A percentile compares a stretch with the other conserved stretches of the same genome.
Conservation (phyloP, 169 alveolate species). For the Plasmodium blacklocki region DNA sequence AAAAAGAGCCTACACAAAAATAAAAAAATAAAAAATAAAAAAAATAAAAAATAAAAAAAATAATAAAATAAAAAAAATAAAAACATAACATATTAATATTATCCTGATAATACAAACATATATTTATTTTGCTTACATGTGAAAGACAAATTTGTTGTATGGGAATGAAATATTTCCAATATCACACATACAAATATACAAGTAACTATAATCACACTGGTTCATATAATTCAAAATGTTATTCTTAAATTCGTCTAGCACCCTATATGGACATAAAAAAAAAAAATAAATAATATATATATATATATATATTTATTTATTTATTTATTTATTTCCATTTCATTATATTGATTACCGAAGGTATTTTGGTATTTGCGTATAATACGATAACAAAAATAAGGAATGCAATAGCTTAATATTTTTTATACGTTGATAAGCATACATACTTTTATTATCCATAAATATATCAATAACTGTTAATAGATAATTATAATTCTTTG, state of each 20-base stretch:
- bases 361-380: constrained; percentile 56
- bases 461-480: constrained; percentile 53
- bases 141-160: constrained; percentile 46
- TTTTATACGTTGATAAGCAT: constrained; percentile 56
- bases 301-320: not conserved
- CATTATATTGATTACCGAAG: constrained; percentile 2
- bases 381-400: constrained; percentile 46
- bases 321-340: not conserved
- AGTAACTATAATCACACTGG: constrained; percentile 36
- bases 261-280: constrained; percentile 10
- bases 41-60: not conserved
- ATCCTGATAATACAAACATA: too few species aligned
- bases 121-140: constrained; percentile 21
- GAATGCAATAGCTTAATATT: constrained; percentile 46
- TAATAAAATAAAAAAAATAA: not conserved
- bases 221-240: constrained; percentile 58
- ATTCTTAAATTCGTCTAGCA: constrained; percentile 45
- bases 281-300: not conserved
- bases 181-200: constrained; percentile 54
- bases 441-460: constrained; percentile 71
- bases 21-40: not conserved
- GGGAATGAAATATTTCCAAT: constrained; percentile 52
- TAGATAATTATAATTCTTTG: constrained; percentile 31
- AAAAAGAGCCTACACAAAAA: constrained; percentile 25
- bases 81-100: not conserved